Conservation (phyloP, 371 early-diverging fungal species). For the Apophysomyces variabilis region DNA sequence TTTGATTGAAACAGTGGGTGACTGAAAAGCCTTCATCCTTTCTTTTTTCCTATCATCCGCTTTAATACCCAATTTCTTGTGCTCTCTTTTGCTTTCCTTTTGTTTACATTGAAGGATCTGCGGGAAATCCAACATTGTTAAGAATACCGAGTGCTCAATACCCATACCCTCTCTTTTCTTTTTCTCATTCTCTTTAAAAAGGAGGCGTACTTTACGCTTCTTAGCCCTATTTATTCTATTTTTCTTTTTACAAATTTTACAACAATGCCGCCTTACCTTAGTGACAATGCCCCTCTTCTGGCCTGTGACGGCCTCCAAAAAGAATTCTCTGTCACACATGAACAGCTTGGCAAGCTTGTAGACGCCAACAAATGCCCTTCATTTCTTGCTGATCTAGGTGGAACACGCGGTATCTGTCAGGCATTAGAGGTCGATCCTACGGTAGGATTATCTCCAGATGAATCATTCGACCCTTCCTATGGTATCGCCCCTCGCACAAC, state of each 20-base stretch:
- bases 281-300: constrained; percentile 2
- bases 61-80: neutral
- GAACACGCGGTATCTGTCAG: constrained; percentile 53
- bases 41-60: neutral
- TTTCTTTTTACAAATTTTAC: neutral
- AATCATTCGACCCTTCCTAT: constrained; percentile 38
- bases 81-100: neutral
- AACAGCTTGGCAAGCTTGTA: constrained; percentile 51
- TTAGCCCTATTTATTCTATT: neutral
- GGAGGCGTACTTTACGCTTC: neutral
- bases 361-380: constrained; percentile 60
- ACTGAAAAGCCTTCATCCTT: neutral
- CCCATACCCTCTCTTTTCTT: neutral
- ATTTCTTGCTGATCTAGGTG: constrained; percentile 61
- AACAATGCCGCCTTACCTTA: neutral
- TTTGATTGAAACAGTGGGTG: constrained; percentile 6
- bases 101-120: constrained; percentile 8
- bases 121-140: neutral
- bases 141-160: neutral
- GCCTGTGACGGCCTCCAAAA: constrained; percentile 7
- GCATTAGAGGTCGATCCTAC: constrained; percentile 65
- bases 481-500: constrained; percentile 15
- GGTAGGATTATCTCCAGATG: constrained; percentile 65
- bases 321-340: constrained; percentile 41
- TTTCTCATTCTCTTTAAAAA: neutral